Conservation (phyloP, 257 asterid genomes). For the Gardenia jasminoides region DNA sequence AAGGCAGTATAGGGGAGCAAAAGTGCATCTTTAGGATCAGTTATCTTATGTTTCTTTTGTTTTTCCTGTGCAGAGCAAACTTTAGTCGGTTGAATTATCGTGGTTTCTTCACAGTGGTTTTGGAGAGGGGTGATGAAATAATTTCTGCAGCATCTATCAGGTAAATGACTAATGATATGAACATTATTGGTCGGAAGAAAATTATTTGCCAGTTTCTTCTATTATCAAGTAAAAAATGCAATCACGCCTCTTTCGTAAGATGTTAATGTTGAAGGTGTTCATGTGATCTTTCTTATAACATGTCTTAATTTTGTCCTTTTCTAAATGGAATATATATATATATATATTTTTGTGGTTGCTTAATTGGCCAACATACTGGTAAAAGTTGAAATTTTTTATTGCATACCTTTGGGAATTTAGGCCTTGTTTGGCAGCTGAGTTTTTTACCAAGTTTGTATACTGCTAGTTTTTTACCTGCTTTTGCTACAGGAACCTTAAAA, state of each 20-base stretch:
- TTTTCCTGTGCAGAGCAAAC: conserved; percentile 54
- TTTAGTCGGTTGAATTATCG: conserved; percentile 74
- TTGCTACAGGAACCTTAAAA: too few relatives aligned
- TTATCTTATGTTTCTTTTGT: not conserved
- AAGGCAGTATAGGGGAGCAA: too few relatives aligned
- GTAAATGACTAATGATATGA: conserved; percentile 32
- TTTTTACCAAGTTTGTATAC: too few relatives aligned
- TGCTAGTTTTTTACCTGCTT: too few relatives aligned
- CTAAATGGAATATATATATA: not conserved
- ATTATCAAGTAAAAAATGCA: not conserved
- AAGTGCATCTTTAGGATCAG: not conserved
- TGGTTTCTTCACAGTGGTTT: conserved; percentile 78
- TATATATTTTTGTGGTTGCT: too few relatives aligned
- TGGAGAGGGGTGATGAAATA: conserved; percentile 93
- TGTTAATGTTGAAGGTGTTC: not conserved
- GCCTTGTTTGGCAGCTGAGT: too few relatives aligned
- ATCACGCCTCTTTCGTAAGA: too few relatives aligned
- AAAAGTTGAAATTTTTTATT: not conserved
- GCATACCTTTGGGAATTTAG: not conserved
- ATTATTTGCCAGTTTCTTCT: not conserved
- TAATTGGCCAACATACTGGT: not conserved
- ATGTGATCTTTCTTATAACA: not conserved
- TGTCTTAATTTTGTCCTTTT: not conserved
- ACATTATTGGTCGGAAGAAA: not conserved
- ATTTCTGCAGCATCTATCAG: conserved; percentile 87